These are phyloP conservation scores for Whalleya microplaca DNA, from an alignment of 2,329 filamentous ascomycete genomes.

Conservation along the genomic window DNA sequence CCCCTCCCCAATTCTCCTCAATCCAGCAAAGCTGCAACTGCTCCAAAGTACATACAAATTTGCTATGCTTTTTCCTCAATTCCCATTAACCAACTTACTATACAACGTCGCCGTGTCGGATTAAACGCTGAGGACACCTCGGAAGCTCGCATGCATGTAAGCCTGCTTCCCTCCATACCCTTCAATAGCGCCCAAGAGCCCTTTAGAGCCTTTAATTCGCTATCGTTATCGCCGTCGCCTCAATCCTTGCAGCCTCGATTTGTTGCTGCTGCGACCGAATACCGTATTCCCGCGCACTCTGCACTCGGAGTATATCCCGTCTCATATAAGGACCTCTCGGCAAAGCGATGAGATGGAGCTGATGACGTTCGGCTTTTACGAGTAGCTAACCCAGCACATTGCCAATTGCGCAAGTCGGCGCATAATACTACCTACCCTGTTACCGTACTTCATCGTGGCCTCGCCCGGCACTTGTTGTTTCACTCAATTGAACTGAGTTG, in stretches of 20 bases:
- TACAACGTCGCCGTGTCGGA: background rate
- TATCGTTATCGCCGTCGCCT: background rate
- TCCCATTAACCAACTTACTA: background rate
- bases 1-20: background rate
- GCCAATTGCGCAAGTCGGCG: slow-evolving; percentile 7
- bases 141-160: background rate
- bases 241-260: background rate
- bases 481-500: slow-evolving; percentile 5
- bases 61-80: background rate
- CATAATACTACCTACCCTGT: slow-evolving; percentile 3
- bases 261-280: background rate
- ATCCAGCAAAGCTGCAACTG: background rate
- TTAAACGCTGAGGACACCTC: background rate
- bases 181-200: background rate
- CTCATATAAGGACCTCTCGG: background rate
- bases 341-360: slow-evolving; percentile 22
- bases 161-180: background rate
- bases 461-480: slow-evolving; percentile 12
- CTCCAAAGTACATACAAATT: too few species aligned
- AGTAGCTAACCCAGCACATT: slow-evolving; percentile 21
- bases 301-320: background rate
- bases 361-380: slow-evolving; percentile 17
- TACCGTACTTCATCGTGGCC: slow-evolving; percentile 5
- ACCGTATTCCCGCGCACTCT: background rate
- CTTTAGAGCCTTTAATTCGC: too few species aligned